Percentiles rank a stretch among this genome's conserved stretches.
phyloP scores from a whole-genome alignment of 495 filamentous ascomycete genomes.

The Annulohypoxylon bovei region DNA sequence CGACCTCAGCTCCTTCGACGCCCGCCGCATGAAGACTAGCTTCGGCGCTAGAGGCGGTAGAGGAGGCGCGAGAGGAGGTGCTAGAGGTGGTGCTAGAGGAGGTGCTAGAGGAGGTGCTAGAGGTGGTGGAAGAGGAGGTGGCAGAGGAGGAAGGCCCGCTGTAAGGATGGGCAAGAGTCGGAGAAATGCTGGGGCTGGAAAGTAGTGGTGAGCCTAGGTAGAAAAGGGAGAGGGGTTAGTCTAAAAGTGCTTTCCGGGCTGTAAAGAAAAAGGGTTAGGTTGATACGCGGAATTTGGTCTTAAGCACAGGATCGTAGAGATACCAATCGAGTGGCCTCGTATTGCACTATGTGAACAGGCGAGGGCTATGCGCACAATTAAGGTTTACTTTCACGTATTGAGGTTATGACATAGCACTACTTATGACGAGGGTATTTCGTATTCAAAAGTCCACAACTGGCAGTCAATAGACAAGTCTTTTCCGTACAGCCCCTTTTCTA shows the following conservation, averaged over 20 bases:
- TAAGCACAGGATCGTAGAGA: constrained; percentile 9
- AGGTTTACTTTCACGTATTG: neutral
- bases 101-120: no score
- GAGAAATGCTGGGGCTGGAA: constrained; percentile 49
- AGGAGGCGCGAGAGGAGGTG: neutral
- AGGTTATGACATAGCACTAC: neutral
- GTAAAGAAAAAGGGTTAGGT: neutral
- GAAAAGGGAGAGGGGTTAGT: neutral
- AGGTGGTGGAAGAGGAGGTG: constrained; percentile 7
- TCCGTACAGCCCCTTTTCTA: neutral
- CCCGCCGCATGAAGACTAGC: constrained; percentile 81
- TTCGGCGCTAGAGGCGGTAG: constrained; percentile 25
- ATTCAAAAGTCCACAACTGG: neutral
- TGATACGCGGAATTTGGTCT: neutral
- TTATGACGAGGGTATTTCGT: constrained; percentile 19
- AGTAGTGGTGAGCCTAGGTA: constrained; percentile 5
- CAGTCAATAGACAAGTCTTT: neutral
- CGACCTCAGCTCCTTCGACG: constrained; percentile 81
- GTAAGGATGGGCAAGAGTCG: constrained; percentile 52
- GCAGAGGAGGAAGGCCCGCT: constrained; percentile 23
- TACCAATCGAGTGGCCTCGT: constrained; percentile 21
- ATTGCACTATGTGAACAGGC: constrained; percentile 2
- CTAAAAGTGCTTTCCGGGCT: neutral
- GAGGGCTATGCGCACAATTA: constrained; percentile 7
- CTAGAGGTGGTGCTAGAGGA: neutral